Evolutionary conservation across 1,284 basidiomycete genomes (phyloP), one percentile per base, ranked within the genome.

Genomic region (Acaromyces ingoldii): DNA sequence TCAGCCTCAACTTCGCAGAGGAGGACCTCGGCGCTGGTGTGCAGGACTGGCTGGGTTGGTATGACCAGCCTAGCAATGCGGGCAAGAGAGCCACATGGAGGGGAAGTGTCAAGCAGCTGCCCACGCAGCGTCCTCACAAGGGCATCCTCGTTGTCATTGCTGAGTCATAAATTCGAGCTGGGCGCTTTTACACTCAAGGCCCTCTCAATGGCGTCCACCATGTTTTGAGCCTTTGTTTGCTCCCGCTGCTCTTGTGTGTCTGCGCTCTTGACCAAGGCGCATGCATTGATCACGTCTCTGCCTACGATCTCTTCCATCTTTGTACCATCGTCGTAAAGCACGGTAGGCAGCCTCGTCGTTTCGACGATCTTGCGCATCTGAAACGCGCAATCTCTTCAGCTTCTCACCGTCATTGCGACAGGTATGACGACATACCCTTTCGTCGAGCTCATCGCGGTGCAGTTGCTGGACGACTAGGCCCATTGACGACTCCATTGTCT

Each of bases 361-460:
- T 40, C 28, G 38, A 19, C 17, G 17, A 9, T 22, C 28, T 19
- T 40, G 28, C 38, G 38, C 28, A 40, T 19, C 38, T 40, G 17
- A 25, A 17, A 19, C 17, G 28, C 7, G n/a, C n/a, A n/a, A n/a
- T n/a, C n/a, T n/a, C n/a, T n/a, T n/a, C n/a, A n/a, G n/a, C n/a
- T n/a, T n/a, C n/a, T n/a, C n/a, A n/a, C n/a, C n/a, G n/a, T n/a
- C n/a, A n/a, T n/a, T n/a, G n/a, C n/a, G n/a, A n/a, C n/a, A n/a
- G n/a, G n/a, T n/a, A n/a, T n/a, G n/a, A n/a, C n/a, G n/a, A 40
- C 38, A 19, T 25, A 40, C 38, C 38, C 17, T 40, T 7, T 40
- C 38, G 28, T 40, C 38, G 38, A 40, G 38, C 38, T 40, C 38
- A 17, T 40, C 38, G 7, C 38, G 38, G 28, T 40, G 38, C 17